Base-by-base conservation (phyloP, 176 grass and related monocot species). In the Avena eriantha region DNA sequence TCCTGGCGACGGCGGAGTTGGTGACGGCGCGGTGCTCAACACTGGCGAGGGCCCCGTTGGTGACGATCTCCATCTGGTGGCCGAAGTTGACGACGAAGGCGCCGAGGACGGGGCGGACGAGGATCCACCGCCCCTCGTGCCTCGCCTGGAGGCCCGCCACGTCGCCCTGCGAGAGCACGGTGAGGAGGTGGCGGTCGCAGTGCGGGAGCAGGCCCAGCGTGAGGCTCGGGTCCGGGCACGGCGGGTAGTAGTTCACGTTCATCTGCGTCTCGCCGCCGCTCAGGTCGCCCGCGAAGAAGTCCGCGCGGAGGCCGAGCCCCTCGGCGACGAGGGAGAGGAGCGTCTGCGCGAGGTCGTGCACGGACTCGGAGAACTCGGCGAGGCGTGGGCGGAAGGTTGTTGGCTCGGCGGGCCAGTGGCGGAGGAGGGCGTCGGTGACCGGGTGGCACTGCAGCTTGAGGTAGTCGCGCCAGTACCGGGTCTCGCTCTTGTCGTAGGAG, bases 391-490 rank as follows among this genome's bases (percentile, higher is more conserved):
- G 54, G 35, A 96, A 78, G 26, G 78, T 61, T 0, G 5, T 34
- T 14, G 91, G 91, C 57, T 46, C 12, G 0, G 10, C 4, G 0
- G 69, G 69, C 69, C 69, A 72, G 69, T 26, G 23, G 69, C 85
- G 79, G 10, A 88, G 80, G 23, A 97, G 90, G 39, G 77, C 89
- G 39, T 46, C 69, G 10, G 69, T 1, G 21, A 72, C 69, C 4
- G 69, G 69, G 69, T 72, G 69, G 39, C 69, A 72, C 0, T 41
- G 21, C 0, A 72, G 69, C 69, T 72, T 72, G 19, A 97, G 88
- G 83, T 90, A 94, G 83, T 94, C 94, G 15, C 92, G 83, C 94
- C 92, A 97, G 65, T 90, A 90, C 10, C 39, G 39, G 1, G 69
- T 66, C 16, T 82, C 80, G 17, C 71, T 90, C 70, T 81, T 69